These are phyloP conservation scores for Cercis canadensis DNA, from an alignment of 306 rosid genomes.

Conservation along the genomic window DNA sequence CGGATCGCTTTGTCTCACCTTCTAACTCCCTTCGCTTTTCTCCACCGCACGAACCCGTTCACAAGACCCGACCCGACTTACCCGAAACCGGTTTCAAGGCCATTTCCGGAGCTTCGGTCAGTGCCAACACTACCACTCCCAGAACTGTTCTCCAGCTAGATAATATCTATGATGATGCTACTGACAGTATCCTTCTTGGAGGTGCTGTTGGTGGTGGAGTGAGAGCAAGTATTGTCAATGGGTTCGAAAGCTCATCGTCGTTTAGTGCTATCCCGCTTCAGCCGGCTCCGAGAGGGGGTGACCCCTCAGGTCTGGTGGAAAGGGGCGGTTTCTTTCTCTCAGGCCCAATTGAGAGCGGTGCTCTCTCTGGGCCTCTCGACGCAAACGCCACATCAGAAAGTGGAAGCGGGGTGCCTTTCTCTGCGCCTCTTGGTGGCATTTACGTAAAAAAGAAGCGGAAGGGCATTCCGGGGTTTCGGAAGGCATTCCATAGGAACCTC, in stretches of 20 bases:
- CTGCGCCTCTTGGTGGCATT: constrained; percentile 82
- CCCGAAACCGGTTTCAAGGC: constrained; percentile 77
- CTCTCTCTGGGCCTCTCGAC: constrained; percentile 87
- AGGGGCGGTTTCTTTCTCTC: constrained; percentile 88
- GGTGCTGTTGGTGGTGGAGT: constrained; percentile 45
- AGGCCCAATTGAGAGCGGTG: constrained; percentile 90
- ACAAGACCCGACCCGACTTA: constrained; percentile 55
- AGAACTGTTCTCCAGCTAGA: constrained; percentile 79
- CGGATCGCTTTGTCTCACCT: constrained; percentile 89
- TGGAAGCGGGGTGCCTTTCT: constrained; percentile 62
- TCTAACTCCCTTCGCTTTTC: constrained; percentile 87
- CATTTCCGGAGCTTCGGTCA: constrained; percentile 97
- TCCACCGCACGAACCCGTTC: constrained; percentile 57
- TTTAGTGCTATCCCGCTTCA: constrained; percentile 86
- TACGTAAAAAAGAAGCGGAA: constrained; percentile 66
- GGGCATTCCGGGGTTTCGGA: constrained; percentile 71
- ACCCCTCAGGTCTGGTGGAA: constrained; percentile 69
- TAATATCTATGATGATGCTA: constrained; percentile 52
- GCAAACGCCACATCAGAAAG: constrained; percentile 32
- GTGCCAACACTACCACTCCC: constrained; percentile 86
- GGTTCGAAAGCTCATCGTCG: constrained; percentile 86
- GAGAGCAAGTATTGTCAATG: constrained; percentile 65
- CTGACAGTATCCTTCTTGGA: constrained; percentile 44
- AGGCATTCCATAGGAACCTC: constrained; percentile 68
- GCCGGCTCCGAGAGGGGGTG: constrained; percentile 73